Base-by-base conservation (phyloP, 2,329 filamentous ascomycete genomes). In the Lasiodiplodia theobromae region DNA sequence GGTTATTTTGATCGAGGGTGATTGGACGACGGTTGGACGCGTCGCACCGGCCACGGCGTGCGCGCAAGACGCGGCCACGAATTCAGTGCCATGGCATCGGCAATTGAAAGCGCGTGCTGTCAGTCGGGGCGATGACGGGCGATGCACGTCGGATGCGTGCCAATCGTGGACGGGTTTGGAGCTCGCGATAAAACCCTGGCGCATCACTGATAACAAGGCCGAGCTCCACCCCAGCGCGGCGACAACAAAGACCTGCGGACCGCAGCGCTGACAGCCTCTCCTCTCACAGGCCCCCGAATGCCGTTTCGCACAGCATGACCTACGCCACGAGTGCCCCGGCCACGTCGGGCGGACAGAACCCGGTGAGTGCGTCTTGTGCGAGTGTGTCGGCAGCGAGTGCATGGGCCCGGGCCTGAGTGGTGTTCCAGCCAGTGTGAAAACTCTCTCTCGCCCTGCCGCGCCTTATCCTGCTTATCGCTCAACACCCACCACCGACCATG, bases 291-390 rank as follows among this genome's bases (percentile, higher is more conserved):
- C 66, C 56, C 34, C 74, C 75, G 71, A 76, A 77, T 70, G 82
- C 84, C 84, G 82, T 75, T 66, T 79, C 81, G 74, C 80, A 82
- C 79, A 86, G 80, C 78, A 86, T 88, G 83, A 87, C 84, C 72
- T 88, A 87, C 77, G 84, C 87, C 74, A 89, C 87, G 71, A 87
- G 88, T 72, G 89, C 89, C 56, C 88, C 89, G 58, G 88, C 88
- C 51, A 90, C 89, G 51, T 86, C 88, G 70, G 88, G 87, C 72
- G 89, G 89, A 66, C 87, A 89, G 77, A 84, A 84, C 72, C 86
- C 86, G 77, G 86, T 88, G 84, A 82, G 86, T 63, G 51, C 47
- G 60, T n/a, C 12, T 18, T 69, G 56, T 51, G 64, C 56, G 70
- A 70, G 67, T 68, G 69, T 70, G 73, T 68, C 82, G 77, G 71